A percentile compares a stretch with the other conserved stretches of the same genome.
These are phyloP conservation scores for Bryoglossum gracile DNA, from an alignment of 495 filamentous ascomycete species.

Conservation along the genomic window DNA sequence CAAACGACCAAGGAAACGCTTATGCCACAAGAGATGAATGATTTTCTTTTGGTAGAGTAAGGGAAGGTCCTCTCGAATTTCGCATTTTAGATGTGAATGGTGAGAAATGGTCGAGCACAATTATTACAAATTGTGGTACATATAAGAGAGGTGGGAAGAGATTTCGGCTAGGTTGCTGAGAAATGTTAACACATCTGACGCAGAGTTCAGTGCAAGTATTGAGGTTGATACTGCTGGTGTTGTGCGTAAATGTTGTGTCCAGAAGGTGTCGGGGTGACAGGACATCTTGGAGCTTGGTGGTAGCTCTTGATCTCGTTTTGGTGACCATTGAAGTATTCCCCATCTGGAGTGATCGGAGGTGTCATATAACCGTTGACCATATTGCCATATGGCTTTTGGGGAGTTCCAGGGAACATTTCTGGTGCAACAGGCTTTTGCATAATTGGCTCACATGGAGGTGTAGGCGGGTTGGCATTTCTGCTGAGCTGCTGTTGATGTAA, in stretches of 20 bases:
- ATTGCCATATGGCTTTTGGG: conserved; percentile 68
- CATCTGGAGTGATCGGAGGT: conserved; percentile 93
- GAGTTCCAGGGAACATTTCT: conserved; percentile 64
- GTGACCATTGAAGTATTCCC: conserved; percentile 47
- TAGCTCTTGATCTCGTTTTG: conserved; percentile 40
- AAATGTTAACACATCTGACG: background rate
- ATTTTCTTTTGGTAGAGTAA: conserved; percentile 13
- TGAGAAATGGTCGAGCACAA: conserved; percentile 10
- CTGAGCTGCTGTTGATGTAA: conserved; percentile 75
- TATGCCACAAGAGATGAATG: conserved; percentile 24
- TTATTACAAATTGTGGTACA: conserved; percentile 28
- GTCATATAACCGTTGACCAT: conserved; percentile 81
- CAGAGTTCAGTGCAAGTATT: conserved; percentile 22
- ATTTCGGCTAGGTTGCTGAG: conserved; percentile 15
- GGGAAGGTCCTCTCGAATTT: conserved; percentile 13
- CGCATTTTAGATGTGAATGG: background rate
- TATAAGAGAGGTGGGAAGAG: conserved; percentile 26
- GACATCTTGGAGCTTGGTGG: conserved; percentile 41
- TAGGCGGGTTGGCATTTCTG: conserved; percentile 50
- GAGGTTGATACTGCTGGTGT: conserved; percentile 26
- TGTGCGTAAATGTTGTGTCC: conserved; percentile 21
- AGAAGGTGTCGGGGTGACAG: conserved; percentile 45
- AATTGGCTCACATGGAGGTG: conserved; percentile 56
- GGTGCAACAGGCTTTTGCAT: conserved; percentile 40
- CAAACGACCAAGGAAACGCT: conserved; percentile 28